Base-by-base conservation (phyloP, 129 eudicot genomes). In the Saposhnikovia divaricata region DNA sequence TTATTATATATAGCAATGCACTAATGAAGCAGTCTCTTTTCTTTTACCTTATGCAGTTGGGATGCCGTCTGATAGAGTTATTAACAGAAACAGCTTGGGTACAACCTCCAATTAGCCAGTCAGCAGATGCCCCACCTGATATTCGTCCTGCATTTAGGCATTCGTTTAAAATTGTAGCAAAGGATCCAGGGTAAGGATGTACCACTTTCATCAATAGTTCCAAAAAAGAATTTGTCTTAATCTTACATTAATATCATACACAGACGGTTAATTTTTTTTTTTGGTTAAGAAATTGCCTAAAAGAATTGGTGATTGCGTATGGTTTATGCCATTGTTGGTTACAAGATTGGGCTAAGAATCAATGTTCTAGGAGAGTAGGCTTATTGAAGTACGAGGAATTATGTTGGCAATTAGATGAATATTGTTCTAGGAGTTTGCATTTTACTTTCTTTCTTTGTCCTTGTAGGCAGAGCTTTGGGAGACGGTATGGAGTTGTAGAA, bases 81-180 rank as follows among this genome's bases (percentile, higher is more conserved):
- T 86, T 95, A 84, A 84, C 87, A 55, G 90, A 95, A 81, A 89
- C 89, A 77, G 99, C 99, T 85, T 92, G 86, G 84, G 96, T 95
- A 77, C 96, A 89, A 86, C 84, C 88, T 73, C 96, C 99, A 79
- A 87, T 80, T 51, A 76, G 80, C 80, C 96, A 92, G 86, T 82
- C 88, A 74, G 93, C 88, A 34, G 99, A 95, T 40, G 28, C 90
- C 78, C 99, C 99, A 27, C 97, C 97, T 74, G 99, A 95, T 88
- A 79, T 95, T 72, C 92, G 97, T 23, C 99, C 99, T 39, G 99
- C 99, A 77, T 95, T 95, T 87, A 88, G 85, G 80, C 99, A 95
- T 82, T 68, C 65, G 28, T 81, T 89, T 86, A 95, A 84, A 83
- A 82, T 83, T 79, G 80, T 89, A 78, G 76, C 89, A n/a, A 88